Evolutionary conservation across 2,329 filamentous ascomycete species (phyloP).

Genomic region (Penicillium sp.): DNA sequence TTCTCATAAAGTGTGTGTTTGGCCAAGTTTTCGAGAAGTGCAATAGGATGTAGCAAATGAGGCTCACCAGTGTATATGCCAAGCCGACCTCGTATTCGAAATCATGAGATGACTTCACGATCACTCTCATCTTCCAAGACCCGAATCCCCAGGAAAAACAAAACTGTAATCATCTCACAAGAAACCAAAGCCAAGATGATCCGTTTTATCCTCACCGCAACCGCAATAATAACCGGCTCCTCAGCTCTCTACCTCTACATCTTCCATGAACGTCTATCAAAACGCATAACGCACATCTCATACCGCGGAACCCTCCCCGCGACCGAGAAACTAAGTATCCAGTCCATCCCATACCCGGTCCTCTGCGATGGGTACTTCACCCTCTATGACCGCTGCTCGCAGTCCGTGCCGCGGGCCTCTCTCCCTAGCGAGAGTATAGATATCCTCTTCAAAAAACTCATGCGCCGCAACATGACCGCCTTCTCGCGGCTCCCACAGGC

Average conservation of each 20-base stretch:
- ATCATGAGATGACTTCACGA: slow-evolving; percentile 14
- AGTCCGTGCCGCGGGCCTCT: slow-evolving; percentile 19
- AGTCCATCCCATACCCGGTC: slow-evolving; percentile 24
- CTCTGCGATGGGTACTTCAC: slow-evolving; percentile 21
- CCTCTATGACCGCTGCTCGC: slow-evolving; percentile 26
- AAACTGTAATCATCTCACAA: neutral
- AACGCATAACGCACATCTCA: slow-evolving; percentile 24
- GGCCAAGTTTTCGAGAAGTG: too few species aligned
- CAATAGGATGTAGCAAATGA: too few species aligned
- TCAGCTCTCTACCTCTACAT: slow-evolving; percentile 25
- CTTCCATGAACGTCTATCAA: slow-evolving; percentile 24
- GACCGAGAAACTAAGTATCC: slow-evolving; percentile 15
- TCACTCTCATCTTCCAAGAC: neutral
- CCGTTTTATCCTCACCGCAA: slow-evolving; percentile 13
- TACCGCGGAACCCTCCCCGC: slow-evolving; percentile 19
- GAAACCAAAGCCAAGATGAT: slow-evolving; percentile 11
- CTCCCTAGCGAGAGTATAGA: slow-evolving; percentile 20
- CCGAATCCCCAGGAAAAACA: neutral
- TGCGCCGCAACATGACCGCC: slow-evolving; percentile 35
- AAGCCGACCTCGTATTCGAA: slow-evolving; percentile 13
- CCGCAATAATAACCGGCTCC: slow-evolving; percentile 19
- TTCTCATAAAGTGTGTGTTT: too few species aligned
- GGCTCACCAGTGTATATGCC: neutral
- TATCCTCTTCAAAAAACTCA: slow-evolving; percentile 27
- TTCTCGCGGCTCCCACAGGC: slow-evolving; percentile 38